phyloP scores from a whole-genome alignment of 1,139 yeast species.

The Candida sanyaensis region DNA sequence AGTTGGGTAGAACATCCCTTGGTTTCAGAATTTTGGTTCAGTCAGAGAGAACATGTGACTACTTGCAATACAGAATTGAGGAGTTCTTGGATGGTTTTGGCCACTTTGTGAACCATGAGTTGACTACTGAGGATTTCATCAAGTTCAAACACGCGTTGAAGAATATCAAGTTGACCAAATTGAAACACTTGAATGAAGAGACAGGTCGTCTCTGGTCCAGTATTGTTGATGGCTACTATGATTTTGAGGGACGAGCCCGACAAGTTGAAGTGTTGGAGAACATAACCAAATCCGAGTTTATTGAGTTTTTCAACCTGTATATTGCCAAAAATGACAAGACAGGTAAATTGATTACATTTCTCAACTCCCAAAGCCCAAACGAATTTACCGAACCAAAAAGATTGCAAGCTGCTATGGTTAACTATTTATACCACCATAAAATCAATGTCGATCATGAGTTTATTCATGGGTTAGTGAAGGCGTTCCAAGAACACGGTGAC shows the following conservation, averaged over 20 bases:
- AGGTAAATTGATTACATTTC: constrained; percentile 61
- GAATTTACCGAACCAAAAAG: constrained; percentile 23
- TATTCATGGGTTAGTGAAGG: constrained; percentile 26
- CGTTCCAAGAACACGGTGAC: constrained; percentile 17
- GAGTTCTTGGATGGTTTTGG: constrained; percentile 54
- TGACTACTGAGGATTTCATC: constrained; percentile 64
- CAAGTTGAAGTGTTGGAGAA: constrained; percentile 58
- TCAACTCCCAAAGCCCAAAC: constrained; percentile 59
- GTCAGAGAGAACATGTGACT: constrained; percentile 76
- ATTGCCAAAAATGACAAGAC: constrained; percentile 34
- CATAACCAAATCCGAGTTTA: constrained; percentile 58
- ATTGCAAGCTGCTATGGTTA: constrained; percentile 28
- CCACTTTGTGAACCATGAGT: constrained; percentile 30
- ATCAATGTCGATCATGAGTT: constrained; percentile 28
- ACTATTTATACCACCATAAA: constrained; percentile 26
- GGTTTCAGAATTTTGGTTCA: constrained; percentile 84
- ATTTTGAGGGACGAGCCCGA: constrained; percentile 59
- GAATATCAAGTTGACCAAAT: constrained; percentile 65
- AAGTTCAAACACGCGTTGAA: constrained; percentile 71
- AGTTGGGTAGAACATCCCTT: constrained; percentile 69
- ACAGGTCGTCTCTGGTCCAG: constrained; percentile 63
- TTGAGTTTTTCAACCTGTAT: constrained; percentile 54
- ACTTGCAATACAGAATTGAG: constrained; percentile 76
- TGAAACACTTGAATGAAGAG: constrained; percentile 80
- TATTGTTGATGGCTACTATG: constrained; percentile 75